Evolutionary conservation across 495 filamentous ascomycete species (phyloP).

Genomic region (Xylaria sp.): DNA sequence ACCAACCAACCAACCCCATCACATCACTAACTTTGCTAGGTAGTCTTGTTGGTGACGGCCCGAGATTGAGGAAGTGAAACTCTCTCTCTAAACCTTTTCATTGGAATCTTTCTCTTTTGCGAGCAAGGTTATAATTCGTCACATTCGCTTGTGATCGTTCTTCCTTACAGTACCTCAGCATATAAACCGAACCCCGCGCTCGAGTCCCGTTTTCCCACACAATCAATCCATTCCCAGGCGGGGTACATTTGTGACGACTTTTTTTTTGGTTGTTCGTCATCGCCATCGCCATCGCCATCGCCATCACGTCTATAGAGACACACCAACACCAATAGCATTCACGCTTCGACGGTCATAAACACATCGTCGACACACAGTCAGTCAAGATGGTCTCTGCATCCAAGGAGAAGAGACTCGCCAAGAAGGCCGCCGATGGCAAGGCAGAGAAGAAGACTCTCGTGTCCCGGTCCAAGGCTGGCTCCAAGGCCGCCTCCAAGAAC

Average conservation of each 20-base stretch:
- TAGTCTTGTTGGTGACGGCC: conserved; percentile 5
- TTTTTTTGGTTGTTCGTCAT: conserved; percentile 4
- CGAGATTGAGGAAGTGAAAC: conserved; percentile 1
- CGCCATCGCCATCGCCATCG: not conserved
- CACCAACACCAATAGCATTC: not conserved
- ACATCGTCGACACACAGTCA: conserved; percentile 59
- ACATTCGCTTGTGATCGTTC: conserved; percentile 25
- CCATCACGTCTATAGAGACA: not conserved
- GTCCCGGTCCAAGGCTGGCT: conserved; percentile 70
- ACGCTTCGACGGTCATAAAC: not conserved
- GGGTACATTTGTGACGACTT: conserved; percentile 17
- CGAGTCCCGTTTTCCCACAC: not conserved
- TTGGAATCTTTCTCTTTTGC: not conserved
- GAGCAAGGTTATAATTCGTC: conserved; percentile 9
- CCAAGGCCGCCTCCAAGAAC: conserved; percentile 68
- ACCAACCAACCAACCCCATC: too few relatives aligned
- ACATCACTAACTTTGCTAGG: not conserved
- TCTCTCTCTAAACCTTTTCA: not conserved
- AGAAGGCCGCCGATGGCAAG: conserved; percentile 80
- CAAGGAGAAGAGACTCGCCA: conserved; percentile 96
- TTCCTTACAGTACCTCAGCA: not conserved
- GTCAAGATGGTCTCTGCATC: conserved; percentile 90
- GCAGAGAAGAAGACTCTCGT: conserved; percentile 75
- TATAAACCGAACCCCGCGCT: conserved; percentile 7
- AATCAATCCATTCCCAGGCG: conserved; percentile 19